These are phyloP conservation scores for Porcisia deanei DNA, from an alignment of 208 protist species.

Conservation along the genomic window DNA sequence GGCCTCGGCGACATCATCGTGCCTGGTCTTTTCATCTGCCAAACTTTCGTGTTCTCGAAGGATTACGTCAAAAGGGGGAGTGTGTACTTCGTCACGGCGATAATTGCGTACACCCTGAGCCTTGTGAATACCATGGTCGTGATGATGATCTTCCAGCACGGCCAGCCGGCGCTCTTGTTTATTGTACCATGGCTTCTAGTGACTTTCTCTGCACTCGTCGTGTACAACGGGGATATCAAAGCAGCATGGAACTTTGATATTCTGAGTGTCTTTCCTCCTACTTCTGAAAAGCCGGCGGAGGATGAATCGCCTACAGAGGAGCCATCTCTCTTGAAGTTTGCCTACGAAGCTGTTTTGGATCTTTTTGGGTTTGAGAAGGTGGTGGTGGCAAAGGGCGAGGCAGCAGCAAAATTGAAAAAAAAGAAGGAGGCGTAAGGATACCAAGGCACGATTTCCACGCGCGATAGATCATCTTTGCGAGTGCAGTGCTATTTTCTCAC, in stretches of 20 bases:
- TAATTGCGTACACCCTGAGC: constrained; percentile 91
- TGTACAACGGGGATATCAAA: constrained; percentile 70
- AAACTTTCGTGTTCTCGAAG: constrained; percentile 93
- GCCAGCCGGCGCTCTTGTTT: constrained; percentile 93
- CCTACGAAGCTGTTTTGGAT: constrained; percentile 26
- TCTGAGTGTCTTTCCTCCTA: constrained; percentile 19
- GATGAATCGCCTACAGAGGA: constrained; percentile 18
- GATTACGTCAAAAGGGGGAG: constrained; percentile 56
- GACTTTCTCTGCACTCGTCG: constrained; percentile 44
- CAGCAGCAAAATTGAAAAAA: constrained; percentile 10
- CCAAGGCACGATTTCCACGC: not conserved
- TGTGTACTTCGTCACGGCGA: constrained; percentile 87
- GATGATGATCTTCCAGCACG: constrained; percentile 95
- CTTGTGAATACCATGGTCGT: constrained; percentile 94
- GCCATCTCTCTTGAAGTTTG: constrained; percentile 24
- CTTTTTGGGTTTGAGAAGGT: constrained; percentile 52
- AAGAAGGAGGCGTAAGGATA: constrained; percentile 37
- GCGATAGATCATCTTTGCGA: not conserved
- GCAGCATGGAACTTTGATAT: constrained; percentile 54
- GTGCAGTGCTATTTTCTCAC: not conserved
- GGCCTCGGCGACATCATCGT: constrained; percentile 97
- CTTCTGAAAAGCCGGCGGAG: constrained; percentile 12
- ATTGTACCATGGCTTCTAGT: constrained; percentile 91
- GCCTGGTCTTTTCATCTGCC: constrained; percentile 95
- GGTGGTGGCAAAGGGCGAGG: constrained; percentile 19